Evolutionary conservation across 306 rosid species (phyloP).

Genomic region (Glycine tomentella): DNA sequence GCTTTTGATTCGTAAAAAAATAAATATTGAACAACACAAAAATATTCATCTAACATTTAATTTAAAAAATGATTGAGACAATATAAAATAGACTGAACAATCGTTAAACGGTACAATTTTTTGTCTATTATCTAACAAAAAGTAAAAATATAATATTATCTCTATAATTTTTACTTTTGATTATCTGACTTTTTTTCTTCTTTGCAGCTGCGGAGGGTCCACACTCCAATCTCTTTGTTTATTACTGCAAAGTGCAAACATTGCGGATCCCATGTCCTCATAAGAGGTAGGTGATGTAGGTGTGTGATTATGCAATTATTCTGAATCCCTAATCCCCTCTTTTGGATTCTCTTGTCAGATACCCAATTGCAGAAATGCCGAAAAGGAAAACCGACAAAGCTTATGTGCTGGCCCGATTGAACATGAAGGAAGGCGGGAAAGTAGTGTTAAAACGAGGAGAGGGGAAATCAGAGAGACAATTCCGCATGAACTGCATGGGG

Average conservation of each 20-base stretch:
- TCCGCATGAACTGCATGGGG: constrained; percentile 89
- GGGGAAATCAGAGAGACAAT: constrained; percentile 87
- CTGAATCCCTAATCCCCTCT: too few relatives aligned
- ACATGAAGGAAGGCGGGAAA: constrained; percentile 79
- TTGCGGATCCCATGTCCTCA: constrained; percentile 93
- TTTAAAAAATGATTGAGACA: too few relatives aligned
- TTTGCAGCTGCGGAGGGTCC: constrained; percentile 94
- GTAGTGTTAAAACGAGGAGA: constrained; percentile 82
- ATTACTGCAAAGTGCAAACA: constrained; percentile 97
- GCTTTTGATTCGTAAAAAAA: too few relatives aligned
- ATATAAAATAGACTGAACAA: too few relatives aligned
- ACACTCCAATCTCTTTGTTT: constrained; percentile 92
- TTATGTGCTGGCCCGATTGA: constrained; percentile 82
- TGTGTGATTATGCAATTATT: too few relatives aligned
- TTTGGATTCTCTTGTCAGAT: constrained; percentile 47
- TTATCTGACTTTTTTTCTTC: too few relatives aligned
- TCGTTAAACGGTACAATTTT: too few relatives aligned
- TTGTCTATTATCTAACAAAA: too few relatives aligned
- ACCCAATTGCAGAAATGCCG: constrained; percentile 97
- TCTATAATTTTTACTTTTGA: too few relatives aligned
- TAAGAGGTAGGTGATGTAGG: constrained; percentile 60
- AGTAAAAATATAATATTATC: too few relatives aligned
- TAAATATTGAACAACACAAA: too few relatives aligned
- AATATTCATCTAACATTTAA: too few relatives aligned
- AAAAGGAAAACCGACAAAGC: constrained; percentile 91